phyloP scores from a whole-genome alignment of 2,329 filamentous ascomycete species.

The Ceratocystis eucalypticola region DNA sequence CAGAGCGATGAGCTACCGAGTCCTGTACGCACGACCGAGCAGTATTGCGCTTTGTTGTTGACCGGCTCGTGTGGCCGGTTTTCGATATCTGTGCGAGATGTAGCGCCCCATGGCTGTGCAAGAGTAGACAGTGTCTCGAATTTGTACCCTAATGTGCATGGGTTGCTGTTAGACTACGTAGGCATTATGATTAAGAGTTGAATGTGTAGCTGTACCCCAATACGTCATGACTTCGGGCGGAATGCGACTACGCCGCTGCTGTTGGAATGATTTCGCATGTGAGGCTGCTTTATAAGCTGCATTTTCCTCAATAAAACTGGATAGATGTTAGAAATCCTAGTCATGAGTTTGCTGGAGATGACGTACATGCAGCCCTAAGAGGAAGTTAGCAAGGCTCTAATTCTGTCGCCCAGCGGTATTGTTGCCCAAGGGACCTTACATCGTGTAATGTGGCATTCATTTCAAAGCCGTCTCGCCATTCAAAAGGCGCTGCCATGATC shows the following conservation, averaged over 20 bases:
- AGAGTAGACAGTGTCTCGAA: slow-evolving; percentile 80
- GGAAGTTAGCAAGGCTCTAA: not conserved
- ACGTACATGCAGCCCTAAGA: slow-evolving; percentile 41
- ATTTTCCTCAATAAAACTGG: slow-evolving; percentile 85
- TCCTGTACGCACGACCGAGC: slow-evolving; percentile 79
- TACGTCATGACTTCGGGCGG: slow-evolving; percentile 77
- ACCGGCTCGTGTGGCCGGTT: slow-evolving; percentile 55
- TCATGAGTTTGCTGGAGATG: not conserved
- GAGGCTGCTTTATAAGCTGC: slow-evolving; percentile 56
- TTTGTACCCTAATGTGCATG: slow-evolving; percentile 62
- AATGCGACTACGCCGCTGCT: slow-evolving; percentile 30
- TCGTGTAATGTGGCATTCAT: slow-evolving; percentile 93
- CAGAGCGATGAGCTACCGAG: slow-evolving; percentile 67
- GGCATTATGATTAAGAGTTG: not conserved
- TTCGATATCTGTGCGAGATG: slow-evolving; percentile 65
- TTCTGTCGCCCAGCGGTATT: not conserved
- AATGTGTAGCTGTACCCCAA: slow-evolving; percentile 50
- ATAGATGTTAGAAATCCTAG: not conserved
- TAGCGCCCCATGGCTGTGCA: slow-evolving; percentile 58
- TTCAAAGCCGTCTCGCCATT: slow-evolving; percentile 73
- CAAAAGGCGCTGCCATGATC: slow-evolving; percentile 78
- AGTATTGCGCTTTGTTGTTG: slow-evolving; percentile 88
- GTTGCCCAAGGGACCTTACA: slow-evolving; percentile 34
- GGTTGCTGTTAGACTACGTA: not conserved
- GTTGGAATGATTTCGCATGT: slow-evolving; percentile 39